These are phyloP conservation scores for Metschnikowia continentalis DNA, from an alignment of 805 yeast genomes.

Conservation along the genomic window DNA sequence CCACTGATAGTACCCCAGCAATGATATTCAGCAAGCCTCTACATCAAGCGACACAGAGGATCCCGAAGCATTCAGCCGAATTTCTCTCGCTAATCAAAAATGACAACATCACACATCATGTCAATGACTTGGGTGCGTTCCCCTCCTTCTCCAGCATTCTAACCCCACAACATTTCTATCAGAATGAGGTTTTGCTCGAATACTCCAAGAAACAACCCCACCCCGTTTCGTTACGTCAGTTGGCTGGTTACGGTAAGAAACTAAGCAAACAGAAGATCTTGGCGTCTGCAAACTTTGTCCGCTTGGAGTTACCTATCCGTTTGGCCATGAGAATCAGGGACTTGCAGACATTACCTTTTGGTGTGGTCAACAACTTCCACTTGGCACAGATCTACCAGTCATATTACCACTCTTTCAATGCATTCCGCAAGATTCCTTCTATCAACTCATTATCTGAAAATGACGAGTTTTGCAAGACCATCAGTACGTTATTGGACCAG, in stretches of 20 bases:
- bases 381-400: slow-evolving; percentile 84
- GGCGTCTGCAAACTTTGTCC: slow-evolving; percentile 82
- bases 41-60: slow-evolving; percentile 8
- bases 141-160: slow-evolving; percentile 39
- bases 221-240: slow-evolving; percentile 84
- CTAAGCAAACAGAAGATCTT: slow-evolving; percentile 74
- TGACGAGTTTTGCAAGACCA: slow-evolving; percentile 60
- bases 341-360: slow-evolving; percentile 77
- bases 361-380: slow-evolving; percentile 80
- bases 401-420: slow-evolving; percentile 82
- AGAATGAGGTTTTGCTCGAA: slow-evolving; percentile 60
- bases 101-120: slow-evolving; percentile 26
- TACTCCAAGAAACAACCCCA: slow-evolving; percentile 69
- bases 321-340: slow-evolving; percentile 76
- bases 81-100: slow-evolving; percentile 31
- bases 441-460: slow-evolving; percentile 73
- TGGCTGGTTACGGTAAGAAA: slow-evolving; percentile 83
- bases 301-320: slow-evolving; percentile 79
- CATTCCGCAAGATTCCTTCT: slow-evolving; percentile 67
- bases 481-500: slow-evolving; percentile 65
- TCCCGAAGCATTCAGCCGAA: slow-evolving; percentile 32
- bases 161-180: slow-evolving; percentile 78
- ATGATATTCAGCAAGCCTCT: neutral
- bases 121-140: slow-evolving; percentile 37
- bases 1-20: neutral